Base-by-base conservation (phyloP, 2,329 filamentous ascomycete species). In the Fusarium nodosum region DNA sequence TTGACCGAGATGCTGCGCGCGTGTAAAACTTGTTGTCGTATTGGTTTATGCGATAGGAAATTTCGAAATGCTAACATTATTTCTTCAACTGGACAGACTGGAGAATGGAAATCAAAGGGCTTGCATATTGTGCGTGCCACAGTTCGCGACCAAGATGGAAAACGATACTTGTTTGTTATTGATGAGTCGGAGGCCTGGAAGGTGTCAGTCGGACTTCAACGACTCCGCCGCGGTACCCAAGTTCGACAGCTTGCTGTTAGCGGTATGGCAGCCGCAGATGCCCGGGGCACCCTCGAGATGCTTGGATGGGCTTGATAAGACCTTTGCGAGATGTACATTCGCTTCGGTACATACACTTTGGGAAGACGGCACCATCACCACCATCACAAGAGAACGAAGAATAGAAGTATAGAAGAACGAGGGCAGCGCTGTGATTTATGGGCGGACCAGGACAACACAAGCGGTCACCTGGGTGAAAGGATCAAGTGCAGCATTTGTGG, bases 151-250 rank as follows among this genome's bases (percentile, higher is more conserved):
- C 87, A 90, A 69, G 89, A 91, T 64, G 88, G 87, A 44, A 90
- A 90, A 79, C 84, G 88, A 36, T 91, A 87, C 74, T 77, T 91
- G 36, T 91, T 91, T 74, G 84, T 91, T 12, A 79, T 91, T 34
- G 82, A 84, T 41, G 88, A 91, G 74, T 84, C 88, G 64, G 89
- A 92, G 76, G 85, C 85, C 30, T 91, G 90, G 90, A 92, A 92
- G 83, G 81, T 92, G 26, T 83, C 87, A 2, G 81, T 86, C 36
- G 89, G 87, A 3, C 75, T 92, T 71, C 87, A 90, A 76, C 83
- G 86, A 45, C 78, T 92, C 72, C 81, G 88, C 54, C 84, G 84
- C 56, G 89, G 89, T 7, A 86, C 85, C 5, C 88, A 90, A 76
- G 86, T 86, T 33, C 82, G 87, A 55, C 84, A 87, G 60, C 80